Conservation (phyloP, 768 basidiomycete genomes). For the Tephrocybe sp. region DNA sequence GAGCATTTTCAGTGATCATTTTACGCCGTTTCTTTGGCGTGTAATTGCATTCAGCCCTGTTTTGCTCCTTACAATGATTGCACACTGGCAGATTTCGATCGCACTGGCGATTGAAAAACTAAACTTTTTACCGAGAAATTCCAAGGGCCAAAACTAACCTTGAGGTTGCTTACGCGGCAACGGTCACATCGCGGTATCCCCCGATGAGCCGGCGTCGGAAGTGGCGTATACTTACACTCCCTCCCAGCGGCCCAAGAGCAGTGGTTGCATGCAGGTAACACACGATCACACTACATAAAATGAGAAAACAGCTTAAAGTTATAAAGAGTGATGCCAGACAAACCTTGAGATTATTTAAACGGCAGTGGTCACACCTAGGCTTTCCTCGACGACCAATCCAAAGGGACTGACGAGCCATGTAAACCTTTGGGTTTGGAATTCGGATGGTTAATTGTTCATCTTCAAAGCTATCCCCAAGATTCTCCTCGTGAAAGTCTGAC, state of each 20-base stretch:
- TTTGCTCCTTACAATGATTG: constrained; percentile 59
- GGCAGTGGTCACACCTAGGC: constrained; percentile 72
- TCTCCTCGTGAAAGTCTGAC: constrained; percentile 16
- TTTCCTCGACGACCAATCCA: constrained; percentile 77
- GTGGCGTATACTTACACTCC: constrained; percentile 69
- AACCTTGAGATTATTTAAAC: constrained; percentile 69
- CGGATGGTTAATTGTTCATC: constrained; percentile 59
- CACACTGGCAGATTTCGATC: constrained; percentile 71
- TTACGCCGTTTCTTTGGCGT: constrained; percentile 70
- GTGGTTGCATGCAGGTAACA: constrained; percentile 69
- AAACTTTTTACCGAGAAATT: background rate
- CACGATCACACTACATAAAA: constrained; percentile 59
- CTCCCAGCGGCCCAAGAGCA: constrained; percentile 63
- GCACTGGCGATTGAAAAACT: constrained; percentile 43
- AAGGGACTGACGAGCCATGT: constrained; percentile 66
- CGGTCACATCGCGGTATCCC: constrained; percentile 74
- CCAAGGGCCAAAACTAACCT: constrained; percentile 36
- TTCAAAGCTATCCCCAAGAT: constrained; percentile 40
- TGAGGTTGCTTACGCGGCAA: constrained; percentile 64
- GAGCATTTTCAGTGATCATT: constrained; percentile 30
- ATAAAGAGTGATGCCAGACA: constrained; percentile 23
- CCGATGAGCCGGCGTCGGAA: constrained; percentile 73
- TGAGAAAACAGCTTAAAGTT: constrained; percentile 5
- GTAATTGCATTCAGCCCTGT: constrained; percentile 61
- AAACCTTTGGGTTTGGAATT: constrained; percentile 66